phyloP scores from a whole-genome alignment of 352 stramenopile species.

The Blastocystis sp. region DNA sequence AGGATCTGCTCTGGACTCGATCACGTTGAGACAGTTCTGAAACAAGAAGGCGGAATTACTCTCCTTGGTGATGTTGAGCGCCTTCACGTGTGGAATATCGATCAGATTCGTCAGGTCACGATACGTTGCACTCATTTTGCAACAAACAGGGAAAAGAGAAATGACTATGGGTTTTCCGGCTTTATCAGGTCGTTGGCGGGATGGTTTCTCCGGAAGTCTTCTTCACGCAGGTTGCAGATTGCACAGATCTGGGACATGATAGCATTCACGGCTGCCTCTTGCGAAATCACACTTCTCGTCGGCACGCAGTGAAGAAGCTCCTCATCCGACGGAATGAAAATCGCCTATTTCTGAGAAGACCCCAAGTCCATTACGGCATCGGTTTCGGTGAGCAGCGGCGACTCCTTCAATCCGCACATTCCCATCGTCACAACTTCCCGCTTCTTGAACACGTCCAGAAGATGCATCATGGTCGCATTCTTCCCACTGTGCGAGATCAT shows the following conservation, averaged over 20 bases:
- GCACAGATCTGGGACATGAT: constrained; percentile 40
- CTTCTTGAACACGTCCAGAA: constrained; percentile 41
- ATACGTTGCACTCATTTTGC: neutral
- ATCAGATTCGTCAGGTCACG: constrained; percentile 17
- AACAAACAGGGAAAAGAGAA: constrained; percentile 20
- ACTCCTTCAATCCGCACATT: constrained; percentile 34
- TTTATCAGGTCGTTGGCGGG: neutral
- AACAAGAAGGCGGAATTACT: constrained; percentile 39
- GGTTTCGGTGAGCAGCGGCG: neutral
- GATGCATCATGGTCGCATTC: constrained; percentile 54
- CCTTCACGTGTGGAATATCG: constrained; percentile 10
- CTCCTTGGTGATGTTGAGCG: constrained; percentile 18
- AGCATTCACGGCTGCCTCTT: constrained; percentile 39
- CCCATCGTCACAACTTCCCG: constrained; percentile 1
- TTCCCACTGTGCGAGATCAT: constrained; percentile 55
- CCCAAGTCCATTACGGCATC: neutral
- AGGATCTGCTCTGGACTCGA: constrained; percentile 25
- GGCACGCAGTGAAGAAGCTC: constrained; percentile 41
- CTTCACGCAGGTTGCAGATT: neutral
- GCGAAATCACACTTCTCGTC: constrained; percentile 25
- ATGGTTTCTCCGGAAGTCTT: constrained; percentile 38
- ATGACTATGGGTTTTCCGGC: neutral
- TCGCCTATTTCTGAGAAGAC: neutral
- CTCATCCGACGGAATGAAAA: constrained; percentile 1
- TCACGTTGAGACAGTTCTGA: constrained; percentile 20